phyloP scores from a whole-genome alignment of 2,329 filamentous ascomycete genomes.

The Trichophaea hybrida region DNA sequence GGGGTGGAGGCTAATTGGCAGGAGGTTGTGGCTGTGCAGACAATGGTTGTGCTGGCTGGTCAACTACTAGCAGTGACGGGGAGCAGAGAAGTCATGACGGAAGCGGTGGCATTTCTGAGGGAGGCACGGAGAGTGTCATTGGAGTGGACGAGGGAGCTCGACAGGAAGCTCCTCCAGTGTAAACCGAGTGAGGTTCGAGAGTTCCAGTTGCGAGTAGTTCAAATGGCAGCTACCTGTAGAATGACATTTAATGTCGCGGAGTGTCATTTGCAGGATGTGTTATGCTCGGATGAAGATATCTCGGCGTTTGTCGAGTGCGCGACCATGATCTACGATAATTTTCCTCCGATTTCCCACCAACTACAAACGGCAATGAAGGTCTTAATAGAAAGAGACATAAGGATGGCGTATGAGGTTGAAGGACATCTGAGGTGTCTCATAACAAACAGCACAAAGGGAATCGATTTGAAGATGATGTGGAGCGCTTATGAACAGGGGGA shows the following conservation, averaged over 20 bases:
- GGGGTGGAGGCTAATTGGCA: constrained; percentile 41
- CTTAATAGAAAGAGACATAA: no score
- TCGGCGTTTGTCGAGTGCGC: constrained; percentile 32
- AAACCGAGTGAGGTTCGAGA: constrained; percentile 5
- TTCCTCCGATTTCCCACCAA: no score
- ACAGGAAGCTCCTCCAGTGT: constrained; percentile 4
- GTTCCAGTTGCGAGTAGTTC: constrained; percentile 13
- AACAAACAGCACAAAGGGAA: no score
- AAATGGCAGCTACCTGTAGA: constrained; percentile 21
- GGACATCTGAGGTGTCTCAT: no score
- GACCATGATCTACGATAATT: constrained; percentile 32
- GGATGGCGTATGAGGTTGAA: no score
- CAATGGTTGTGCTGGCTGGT: constrained; percentile 19
- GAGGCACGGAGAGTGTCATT: constrained; percentile 15
- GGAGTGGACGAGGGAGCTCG: constrained; percentile 19
- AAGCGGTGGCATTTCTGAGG: constrained; percentile 14
- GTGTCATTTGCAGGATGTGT: constrained; percentile 25
- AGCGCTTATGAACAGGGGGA: constrained; percentile 27
- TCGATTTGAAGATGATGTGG: no score
- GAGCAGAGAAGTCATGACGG: constrained; percentile 6
- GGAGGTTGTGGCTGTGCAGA: constrained; percentile 19
- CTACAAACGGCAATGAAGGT: no score
- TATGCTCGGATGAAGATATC: constrained; percentile 27
- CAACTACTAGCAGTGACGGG: constrained; percentile 19
- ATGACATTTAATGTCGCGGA: constrained; percentile 26